Base-by-base conservation (phyloP, 257 asterid species). In the Ilex asprella region DNA sequence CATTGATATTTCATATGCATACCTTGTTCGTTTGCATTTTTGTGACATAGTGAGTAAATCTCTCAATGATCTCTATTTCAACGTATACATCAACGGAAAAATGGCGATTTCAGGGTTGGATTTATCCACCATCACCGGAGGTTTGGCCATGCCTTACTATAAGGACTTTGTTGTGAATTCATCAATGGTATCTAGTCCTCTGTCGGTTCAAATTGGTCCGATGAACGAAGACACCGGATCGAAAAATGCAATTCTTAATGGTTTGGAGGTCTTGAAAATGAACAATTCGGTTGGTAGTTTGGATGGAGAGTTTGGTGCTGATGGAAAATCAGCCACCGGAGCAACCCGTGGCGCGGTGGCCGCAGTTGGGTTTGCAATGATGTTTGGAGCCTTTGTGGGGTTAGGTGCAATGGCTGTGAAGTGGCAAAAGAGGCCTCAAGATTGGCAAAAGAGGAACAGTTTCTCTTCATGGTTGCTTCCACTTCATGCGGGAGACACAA, bases 401-500 rank as follows among this genome's bases (percentile, higher is more conserved):
- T 66, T 92, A 16, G 99, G 99, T 5, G 95, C 94, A 3, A 89
- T 85, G 86, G 99, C 95, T 8, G 81, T 87, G 13, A 93, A 93
- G 81, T 93, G 97, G 99, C 83, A 82, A 43, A 93, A 89, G 73
- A 71, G 99, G 71, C 99, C 99, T 50, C 86, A 85, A 56, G 94
- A 89, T 55, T 89, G 96, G 96, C 91, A 79, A 29, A 79, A 79
- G 71, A 78, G 80, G 55, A 89, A 84, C 11, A 89, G 95, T 44
- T 89, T 92, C 80, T 89, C 95, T 1, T 92, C 97, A 0, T 89
- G 97, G 95, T 65, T 89, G 57, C 81, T 93, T n/a, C 99, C 97
- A 2, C 71, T 83, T 16, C 85, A 81, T 16, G 78, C 90, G 0
- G 85, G 90, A 65, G 90, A 81, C 21, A 35, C 85, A 29, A 78